A percentile compares a stretch with the other conserved stretches of the same genome.
Conservation (phyloP, 2,329 filamentous ascomycete genomes). For the Akanthomyces dipterigenus region DNA sequence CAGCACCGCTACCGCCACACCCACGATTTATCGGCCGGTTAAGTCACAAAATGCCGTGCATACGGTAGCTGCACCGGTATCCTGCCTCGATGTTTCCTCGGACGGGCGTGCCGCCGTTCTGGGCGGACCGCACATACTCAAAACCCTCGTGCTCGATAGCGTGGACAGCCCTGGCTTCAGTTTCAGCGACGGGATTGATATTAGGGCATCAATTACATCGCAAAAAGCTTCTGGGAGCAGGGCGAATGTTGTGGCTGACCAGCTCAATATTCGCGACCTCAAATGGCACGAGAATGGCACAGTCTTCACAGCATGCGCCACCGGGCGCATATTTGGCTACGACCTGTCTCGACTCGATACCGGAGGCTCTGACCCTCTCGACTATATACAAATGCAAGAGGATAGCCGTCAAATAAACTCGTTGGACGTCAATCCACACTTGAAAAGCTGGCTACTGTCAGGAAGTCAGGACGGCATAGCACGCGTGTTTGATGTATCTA, state of each 20-base stretch:
- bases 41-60: constrained; percentile 51
- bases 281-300: constrained; percentile 50
- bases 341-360: constrained; percentile 46
- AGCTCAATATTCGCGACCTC: constrained; percentile 57
- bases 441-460: constrained; percentile 50
- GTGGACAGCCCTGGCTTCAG: constrained; percentile 22
- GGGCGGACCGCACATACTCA: constrained; percentile 53
- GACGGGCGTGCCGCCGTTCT: constrained; percentile 51
- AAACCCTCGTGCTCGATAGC: constrained; percentile 51
- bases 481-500: constrained; percentile 53
- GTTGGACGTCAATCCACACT: constrained; percentile 56
- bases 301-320: constrained; percentile 57
- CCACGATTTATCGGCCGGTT: constrained; percentile 40
- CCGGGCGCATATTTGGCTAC: constrained; percentile 59
- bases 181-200: constrained; percentile 48
- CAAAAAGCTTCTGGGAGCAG: constrained; percentile 38
- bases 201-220: constrained; percentile 48
- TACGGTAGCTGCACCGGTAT: constrained; percentile 44
- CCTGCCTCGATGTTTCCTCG: constrained; percentile 51
- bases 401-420: constrained; percentile 58
- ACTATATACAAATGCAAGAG: constrained; percentile 52
- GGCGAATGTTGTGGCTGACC: constrained; percentile 40
- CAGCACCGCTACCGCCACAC: constrained; percentile 34
- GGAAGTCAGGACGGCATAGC: constrained; percentile 59
- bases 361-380: constrained; percentile 39